A percentile compares a stretch with the other conserved stretches of the same genome.
phyloP scores from a whole-genome alignment of 331 rosid genomes.

The Malus hybrid region DNA sequence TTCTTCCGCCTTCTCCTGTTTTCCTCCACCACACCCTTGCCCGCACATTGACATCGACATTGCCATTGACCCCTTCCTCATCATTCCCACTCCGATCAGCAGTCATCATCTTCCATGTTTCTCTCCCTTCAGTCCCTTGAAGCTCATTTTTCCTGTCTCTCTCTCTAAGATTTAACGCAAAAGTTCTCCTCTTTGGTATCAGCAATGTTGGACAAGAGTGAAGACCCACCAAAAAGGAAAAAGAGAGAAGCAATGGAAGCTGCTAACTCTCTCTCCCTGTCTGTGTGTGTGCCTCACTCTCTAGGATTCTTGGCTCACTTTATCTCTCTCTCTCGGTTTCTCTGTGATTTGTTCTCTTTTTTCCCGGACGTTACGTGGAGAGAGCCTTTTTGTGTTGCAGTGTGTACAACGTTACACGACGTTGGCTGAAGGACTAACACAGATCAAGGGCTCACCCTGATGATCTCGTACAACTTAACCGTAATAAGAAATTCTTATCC shows the following conservation, averaged over 20 bases:
- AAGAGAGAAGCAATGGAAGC: background rate
- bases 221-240: too few species aligned
- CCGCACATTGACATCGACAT: background rate
- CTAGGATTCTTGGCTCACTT: background rate
- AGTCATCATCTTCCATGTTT: background rate
- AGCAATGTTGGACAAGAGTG: too few species aligned
- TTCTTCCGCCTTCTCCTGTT: conserved; percentile 8
- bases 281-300: background rate
- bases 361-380: background rate
- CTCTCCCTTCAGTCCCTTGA: too few species aligned
- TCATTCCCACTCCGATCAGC: background rate
- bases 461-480: background rate
- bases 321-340: background rate
- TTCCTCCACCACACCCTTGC: background rate
- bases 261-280: background rate
- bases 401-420: background rate
- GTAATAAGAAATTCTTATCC: background rate
- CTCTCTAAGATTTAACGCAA: too few species aligned
- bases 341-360: background rate
- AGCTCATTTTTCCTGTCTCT: too few species aligned
- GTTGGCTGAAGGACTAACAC: background rate
- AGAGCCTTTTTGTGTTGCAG: background rate
- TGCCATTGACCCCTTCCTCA: background rate
- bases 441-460: background rate
- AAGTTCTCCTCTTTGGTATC: too few species aligned